These are phyloP conservation scores for Inga oerstediana DNA, from an alignment of 306 rosid species.

Conservation along the genomic window DNA sequence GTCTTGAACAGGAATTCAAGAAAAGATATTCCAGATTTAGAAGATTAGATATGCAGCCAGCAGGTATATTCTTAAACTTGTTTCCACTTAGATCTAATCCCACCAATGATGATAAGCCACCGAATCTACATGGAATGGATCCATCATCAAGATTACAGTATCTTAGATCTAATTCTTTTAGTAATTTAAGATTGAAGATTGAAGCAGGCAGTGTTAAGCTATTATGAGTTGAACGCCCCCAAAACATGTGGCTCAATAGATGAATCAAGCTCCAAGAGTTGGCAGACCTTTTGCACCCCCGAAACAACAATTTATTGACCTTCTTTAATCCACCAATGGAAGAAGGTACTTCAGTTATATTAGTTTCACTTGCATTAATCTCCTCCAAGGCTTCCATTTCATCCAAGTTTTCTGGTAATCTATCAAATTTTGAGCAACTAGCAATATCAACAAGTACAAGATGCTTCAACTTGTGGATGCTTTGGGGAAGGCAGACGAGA, in stretches of 20 bases:
- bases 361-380: neutral
- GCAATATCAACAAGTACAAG: neutral
- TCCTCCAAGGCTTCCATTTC: neutral
- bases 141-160: no score
- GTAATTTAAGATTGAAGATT: no score
- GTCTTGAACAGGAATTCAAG: no score
- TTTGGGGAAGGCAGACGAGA: neutral
- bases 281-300: neutral
- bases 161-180: no score
- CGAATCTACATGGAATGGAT: no score
- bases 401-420: neutral
- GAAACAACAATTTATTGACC: neutral
- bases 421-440: neutral
- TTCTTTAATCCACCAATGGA: neutral
- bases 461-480: neutral
- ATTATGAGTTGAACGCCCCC: no score
- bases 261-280: neutral
- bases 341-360: neutral
- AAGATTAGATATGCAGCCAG: no score
- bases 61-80: no score
- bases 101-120: no score
- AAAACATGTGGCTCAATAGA: neutral
- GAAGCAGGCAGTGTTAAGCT: no score
- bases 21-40: no score
- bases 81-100: no score